A percentile compares a stretch with the other conserved stretches of the same genome.
Evolutionary conservation across 2,329 filamentous ascomycete species (phyloP).

Genomic region (Magnaporthales sp.): DNA sequence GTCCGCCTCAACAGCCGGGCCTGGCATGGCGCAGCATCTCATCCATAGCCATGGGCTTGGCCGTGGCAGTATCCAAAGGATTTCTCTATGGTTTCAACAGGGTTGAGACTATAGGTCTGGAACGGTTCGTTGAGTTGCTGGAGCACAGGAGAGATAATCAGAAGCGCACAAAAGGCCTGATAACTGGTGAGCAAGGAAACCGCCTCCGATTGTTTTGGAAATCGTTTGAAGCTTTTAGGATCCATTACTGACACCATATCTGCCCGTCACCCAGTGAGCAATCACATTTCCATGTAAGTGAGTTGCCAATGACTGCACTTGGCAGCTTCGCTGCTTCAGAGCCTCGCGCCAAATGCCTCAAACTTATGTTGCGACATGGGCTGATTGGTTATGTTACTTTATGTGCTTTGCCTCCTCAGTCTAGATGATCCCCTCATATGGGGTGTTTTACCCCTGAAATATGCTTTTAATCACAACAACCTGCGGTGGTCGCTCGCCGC

Average conservation of each 20-base stretch:
- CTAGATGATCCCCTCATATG: conserved; percentile 92
- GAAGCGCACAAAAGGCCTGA: conserved; percentile 62
- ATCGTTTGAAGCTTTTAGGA: neutral
- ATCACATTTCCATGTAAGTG: conserved; percentile 81
- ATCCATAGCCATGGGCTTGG: conserved; percentile 64
- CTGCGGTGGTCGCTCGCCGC: conserved; percentile 85
- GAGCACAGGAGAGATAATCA: conserved; percentile 62
- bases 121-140: conserved; percentile 65
- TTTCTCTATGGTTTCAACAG: conserved; percentile 71
- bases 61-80: conserved; percentile 59
- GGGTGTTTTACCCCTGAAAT: conserved; percentile 73
- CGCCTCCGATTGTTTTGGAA: conserved; percentile 2
- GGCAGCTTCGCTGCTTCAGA: neutral
- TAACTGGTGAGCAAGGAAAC: conserved; percentile 57
- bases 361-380: neutral
- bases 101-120: conserved; percentile 68
- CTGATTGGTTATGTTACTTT: neutral
- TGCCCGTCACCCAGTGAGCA: conserved; percentile 55
- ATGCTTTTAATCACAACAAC: conserved; percentile 63
- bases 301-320: neutral
- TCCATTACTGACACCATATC: conserved; percentile 7
- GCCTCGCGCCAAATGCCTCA: neutral
- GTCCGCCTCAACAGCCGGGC: conserved; percentile 36
- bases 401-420: conserved; percentile 37
- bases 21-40: conserved; percentile 66